phyloP scores from a whole-genome alignment of 306 rosid species.

The Inga laurina region DNA sequence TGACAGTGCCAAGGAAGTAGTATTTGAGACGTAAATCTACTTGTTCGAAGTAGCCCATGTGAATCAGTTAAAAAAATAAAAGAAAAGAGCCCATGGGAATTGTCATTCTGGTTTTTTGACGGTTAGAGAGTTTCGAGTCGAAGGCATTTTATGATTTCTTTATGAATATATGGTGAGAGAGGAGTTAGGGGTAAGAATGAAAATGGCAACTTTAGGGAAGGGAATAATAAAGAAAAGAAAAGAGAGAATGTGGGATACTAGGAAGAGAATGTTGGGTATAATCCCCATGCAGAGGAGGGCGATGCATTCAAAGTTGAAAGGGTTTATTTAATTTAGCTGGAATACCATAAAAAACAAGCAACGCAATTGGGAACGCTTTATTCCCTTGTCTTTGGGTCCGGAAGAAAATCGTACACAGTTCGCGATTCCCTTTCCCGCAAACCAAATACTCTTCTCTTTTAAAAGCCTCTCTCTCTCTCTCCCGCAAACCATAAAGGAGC shows the following conservation, averaged over 20 bases:
- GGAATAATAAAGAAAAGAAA: conserved; percentile 36
- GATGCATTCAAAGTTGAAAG: conserved; percentile 39
- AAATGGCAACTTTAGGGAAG: conserved; percentile 43
- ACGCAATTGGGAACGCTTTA: conserved; percentile 51
- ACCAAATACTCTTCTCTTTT: conserved; percentile 48
- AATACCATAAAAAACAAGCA: conserved; percentile 28
- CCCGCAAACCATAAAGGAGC: background rate
- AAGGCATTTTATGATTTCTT: background rate
- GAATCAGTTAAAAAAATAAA: background rate
- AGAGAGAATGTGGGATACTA: conserved; percentile 33
- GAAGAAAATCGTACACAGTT: conserved; percentile 78
- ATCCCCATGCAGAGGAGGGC: conserved; percentile 56
- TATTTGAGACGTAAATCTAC: background rate
- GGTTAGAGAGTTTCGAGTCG: background rate
- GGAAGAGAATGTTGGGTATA: conserved; percentile 43
- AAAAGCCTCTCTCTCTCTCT: conserved; percentile 36
- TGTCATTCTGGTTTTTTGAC: background rate
- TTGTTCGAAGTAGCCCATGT: background rate
- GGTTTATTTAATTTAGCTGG: conserved; percentile 25
- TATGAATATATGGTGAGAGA: background rate
- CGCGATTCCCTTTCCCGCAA: conserved; percentile 61
- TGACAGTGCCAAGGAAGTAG: background rate
- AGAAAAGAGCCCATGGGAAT: background rate
- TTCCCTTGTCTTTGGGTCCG: conserved; percentile 66
- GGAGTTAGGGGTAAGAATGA: conserved; percentile 32